Percentiles rank a stretch among this genome's conserved stretches.
These are phyloP conservation scores for Juglanconis oblonga DNA, from an alignment of 2,329 filamentous ascomycete species.

Conservation along the genomic window DNA sequence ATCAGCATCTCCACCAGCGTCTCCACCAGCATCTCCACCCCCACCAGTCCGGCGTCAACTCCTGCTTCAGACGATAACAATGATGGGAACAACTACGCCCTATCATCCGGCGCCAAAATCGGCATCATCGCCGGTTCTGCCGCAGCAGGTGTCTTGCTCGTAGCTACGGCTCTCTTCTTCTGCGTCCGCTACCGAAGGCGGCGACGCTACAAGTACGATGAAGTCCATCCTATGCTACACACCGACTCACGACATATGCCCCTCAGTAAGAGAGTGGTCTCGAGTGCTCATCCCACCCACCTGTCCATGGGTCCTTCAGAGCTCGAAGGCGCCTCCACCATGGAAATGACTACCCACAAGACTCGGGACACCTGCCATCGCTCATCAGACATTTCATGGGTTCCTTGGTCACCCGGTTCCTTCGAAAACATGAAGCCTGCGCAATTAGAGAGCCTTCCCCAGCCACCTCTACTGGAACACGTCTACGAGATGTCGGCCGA, in stretches of 20 bases:
- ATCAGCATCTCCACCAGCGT: constrained; percentile 19
- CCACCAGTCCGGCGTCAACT: constrained; percentile 2
- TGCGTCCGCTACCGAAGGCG: constrained; percentile 24
- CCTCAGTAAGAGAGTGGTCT: neutral
- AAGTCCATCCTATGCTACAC: constrained; percentile 29
- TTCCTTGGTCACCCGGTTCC: constrained; percentile 14
- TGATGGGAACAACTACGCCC: constrained; percentile 5
- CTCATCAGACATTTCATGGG: constrained; percentile 1
- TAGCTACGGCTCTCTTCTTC: constrained; percentile 22
- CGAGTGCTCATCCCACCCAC: neutral
- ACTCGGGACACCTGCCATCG: constrained; percentile 2
- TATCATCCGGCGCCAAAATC: constrained; percentile 25
- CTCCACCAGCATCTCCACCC: constrained; percentile 2
- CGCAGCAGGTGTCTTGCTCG: constrained; percentile 20
- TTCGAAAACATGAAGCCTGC: constrained; percentile 1
- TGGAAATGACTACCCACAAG: neutral
- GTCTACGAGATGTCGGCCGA: constrained; percentile 18
- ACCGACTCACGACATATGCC: constrained; percentile 16
- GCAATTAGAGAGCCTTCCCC: constrained; percentile 5
- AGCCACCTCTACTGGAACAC: constrained; percentile 17
- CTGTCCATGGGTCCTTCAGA: neutral
- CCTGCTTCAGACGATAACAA: neutral
- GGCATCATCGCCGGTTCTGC: constrained; percentile 28
- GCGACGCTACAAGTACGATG: constrained; percentile 21
- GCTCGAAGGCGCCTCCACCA: constrained; percentile 8